Evolutionary conservation across 345 rosid genomes (phyloP).

Genomic region (Citrus unshiu): DNA sequence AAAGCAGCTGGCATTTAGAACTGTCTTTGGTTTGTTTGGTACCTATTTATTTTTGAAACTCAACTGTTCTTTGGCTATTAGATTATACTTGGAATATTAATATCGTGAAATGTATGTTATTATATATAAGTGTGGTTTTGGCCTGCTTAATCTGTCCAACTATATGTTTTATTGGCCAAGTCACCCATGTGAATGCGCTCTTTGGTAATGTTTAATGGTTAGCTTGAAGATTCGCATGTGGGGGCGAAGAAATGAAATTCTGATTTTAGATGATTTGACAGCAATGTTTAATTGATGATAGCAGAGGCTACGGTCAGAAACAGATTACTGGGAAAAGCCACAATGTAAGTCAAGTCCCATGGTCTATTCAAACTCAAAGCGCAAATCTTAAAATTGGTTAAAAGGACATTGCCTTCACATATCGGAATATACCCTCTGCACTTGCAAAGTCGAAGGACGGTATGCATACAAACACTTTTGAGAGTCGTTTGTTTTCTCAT

Average conservation of each 20-base stretch:
- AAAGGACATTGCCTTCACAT: background rate
- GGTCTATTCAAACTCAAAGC: background rate
- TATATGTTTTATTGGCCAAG: background rate
- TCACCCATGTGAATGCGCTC: background rate
- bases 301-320: background rate
- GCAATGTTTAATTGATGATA: background rate
- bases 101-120: constrained; percentile 15
- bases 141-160: constrained; percentile 12
- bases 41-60: constrained; percentile 22
- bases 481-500: too few relatives aligned
- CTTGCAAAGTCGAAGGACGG: background rate
- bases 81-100: constrained; percentile 11
- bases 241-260: too few relatives aligned
- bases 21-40: constrained; percentile 33
- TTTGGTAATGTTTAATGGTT: background rate
- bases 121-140: background rate
- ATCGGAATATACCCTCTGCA: background rate
- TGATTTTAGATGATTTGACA: too few relatives aligned
- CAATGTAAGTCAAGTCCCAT: background rate
- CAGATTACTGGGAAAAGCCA: background rate
- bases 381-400: background rate
- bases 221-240: too few relatives aligned
- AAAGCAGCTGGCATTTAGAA: constrained; percentile 33
- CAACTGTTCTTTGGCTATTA: constrained; percentile 13
- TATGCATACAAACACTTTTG: too few relatives aligned